phyloP scores from a whole-genome alignment of 805 yeast species.

The Kluyveromyces wickerhamii region DNA sequence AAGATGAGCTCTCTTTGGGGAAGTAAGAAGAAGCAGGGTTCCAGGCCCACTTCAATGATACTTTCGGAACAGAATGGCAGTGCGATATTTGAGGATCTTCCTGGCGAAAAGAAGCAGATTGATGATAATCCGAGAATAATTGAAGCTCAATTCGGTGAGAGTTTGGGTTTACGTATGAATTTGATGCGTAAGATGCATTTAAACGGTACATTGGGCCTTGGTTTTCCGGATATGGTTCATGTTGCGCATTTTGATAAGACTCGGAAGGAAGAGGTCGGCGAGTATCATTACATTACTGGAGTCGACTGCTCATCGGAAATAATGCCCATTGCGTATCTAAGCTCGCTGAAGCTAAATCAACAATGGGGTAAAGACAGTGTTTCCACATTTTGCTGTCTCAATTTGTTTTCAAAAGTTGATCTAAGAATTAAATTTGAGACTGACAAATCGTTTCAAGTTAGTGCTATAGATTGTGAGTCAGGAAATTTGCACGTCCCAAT shows the following conservation, averaged over 20 bases:
- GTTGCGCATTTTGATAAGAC: conserved; percentile 37
- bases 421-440: conserved; percentile 51
- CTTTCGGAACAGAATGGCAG: conserved; percentile 1
- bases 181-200: conserved; percentile 14
- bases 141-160: conserved; percentile 26
- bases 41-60: conserved; percentile 1
- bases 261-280: conserved; percentile 41
- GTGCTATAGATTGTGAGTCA: conserved; percentile 24
- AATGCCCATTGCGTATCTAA: conserved; percentile 42
- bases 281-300: conserved; percentile 42
- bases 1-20: conserved; percentile 8
- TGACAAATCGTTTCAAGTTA: conserved; percentile 27
- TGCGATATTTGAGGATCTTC: neutral
- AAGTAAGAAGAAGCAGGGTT: conserved; percentile 7
- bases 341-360: conserved; percentile 28
- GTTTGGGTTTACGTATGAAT: conserved; percentile 22
- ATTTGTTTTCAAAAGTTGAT: conserved; percentile 67
- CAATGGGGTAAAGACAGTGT: conserved; percentile 21
- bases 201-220: conserved; percentile 37
- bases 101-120: conserved; percentile 1
- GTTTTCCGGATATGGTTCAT: conserved; percentile 62
- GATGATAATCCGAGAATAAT: conserved; percentile 18
- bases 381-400: conserved; percentile 58
- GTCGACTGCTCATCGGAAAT: conserved; percentile 37
- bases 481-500: conserved; percentile 25